These are phyloP conservation scores for Zea luxurians DNA, from an alignment of 176 grass and related monocot genomes.

Conservation along the genomic window DNA sequence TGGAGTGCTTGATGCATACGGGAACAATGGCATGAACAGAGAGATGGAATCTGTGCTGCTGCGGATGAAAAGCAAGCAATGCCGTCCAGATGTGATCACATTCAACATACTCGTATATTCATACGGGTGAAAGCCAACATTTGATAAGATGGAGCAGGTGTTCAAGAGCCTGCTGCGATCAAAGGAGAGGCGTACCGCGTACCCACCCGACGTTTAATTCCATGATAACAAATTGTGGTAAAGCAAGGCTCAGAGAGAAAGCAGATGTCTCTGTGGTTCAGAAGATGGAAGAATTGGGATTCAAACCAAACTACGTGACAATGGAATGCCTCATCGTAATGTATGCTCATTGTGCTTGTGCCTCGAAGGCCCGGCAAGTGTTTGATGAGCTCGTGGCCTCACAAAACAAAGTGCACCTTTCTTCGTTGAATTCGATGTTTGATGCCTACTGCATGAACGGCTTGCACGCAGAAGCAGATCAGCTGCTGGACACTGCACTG, in stretches of 20 bases:
- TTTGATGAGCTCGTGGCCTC: constrained; percentile 69
- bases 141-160: constrained; percentile 98
- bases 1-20: constrained; percentile 80
- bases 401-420: constrained; percentile 56
- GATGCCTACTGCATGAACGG: constrained; percentile 87
- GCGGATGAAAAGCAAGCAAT: constrained; percentile 81
- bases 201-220: constrained; percentile 92
- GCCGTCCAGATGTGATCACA: constrained; percentile 86
- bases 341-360: constrained; percentile 69
- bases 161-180: constrained; percentile 85
- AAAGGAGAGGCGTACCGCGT: constrained; percentile 74
- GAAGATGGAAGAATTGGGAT: constrained; percentile 81
- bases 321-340: constrained; percentile 79
- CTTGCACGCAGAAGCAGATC: constrained; percentile 74
- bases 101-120: constrained; percentile 96
- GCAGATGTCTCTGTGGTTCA: constrained; percentile 53
- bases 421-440: constrained; percentile 79
- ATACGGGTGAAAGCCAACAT: constrained; percentile 73
- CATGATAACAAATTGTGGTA: constrained; percentile 96
- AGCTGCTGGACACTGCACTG: constrained; percentile 58
- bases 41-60: constrained; percentile 85
- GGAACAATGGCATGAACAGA: constrained; percentile 89
- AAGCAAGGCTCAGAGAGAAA: constrained; percentile 84
- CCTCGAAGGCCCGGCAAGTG: constrained; percentile 64
- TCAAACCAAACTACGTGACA: constrained; percentile 80